Evolutionary conservation across 2,329 filamentous ascomycete species (phyloP), one percentile per base, ranked within the genome.

Genomic region (Myriosclerotinia duriaeana): DNA sequence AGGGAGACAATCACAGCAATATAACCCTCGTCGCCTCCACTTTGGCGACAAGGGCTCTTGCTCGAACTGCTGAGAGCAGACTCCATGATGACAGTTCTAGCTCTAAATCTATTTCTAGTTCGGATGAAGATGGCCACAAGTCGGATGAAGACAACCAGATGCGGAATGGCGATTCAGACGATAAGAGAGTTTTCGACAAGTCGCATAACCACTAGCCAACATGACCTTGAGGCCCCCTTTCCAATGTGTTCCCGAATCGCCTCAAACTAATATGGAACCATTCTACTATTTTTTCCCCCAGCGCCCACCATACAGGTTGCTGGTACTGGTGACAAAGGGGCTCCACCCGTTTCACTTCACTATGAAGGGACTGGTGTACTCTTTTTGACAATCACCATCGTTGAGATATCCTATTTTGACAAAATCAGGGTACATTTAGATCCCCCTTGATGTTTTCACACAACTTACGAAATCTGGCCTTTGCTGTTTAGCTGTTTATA

Each of bases 1-100:
- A 75, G 55, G 67, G 60, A 53, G 73, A 74, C 26, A 70, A 66
- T 50, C 68, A 68, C 46, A 72, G 68, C 26, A 66, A 59, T 26
- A 67, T 54, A 22, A 71, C 66, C 17, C 61, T 71, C 12, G 66
- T 64, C 22, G 59, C 40, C 40, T 55, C 70, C 36, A 70, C 48
- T 67, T 53, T 70, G 53, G 67, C 69, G n/a, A 67, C 67, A 22
- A 67, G 67, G 63, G 69, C 66, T 53, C 64, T 70, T n/a, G 42
- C 59, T 7, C 68, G 69, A 34, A 64, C 66, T 30, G 53, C 64
- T 44, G 71, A 71, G 56, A 66, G 68, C 42, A 38, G 34, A 30
- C 20, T 54, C 12, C 52, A 66, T 34, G 65, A 64, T 36, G 65
- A 67, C 30, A 67, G 60, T 44, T 50, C 44, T 40, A 61, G 58